Percentiles rank a stretch among this genome's conserved stretches.
phyloP scores from a whole-genome alignment of 1,284 basidiomycete species.

The Cutaneotrichosporon curvatum region DNA sequence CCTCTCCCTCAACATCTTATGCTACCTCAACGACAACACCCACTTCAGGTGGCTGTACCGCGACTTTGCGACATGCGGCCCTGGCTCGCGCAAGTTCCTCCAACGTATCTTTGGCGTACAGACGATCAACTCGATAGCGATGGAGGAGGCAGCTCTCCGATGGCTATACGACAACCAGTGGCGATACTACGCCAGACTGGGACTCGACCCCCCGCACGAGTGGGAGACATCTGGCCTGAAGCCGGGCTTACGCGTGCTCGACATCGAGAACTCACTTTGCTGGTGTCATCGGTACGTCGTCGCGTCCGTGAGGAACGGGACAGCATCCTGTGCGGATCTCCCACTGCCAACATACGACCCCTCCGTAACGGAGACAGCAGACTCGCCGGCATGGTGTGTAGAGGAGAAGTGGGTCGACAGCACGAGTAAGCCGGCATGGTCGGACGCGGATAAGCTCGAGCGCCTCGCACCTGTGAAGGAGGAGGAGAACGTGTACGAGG shows the following conservation, averaged over 20 bases:
- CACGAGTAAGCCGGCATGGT: conserved; percentile 9
- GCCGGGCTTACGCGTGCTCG: conserved; percentile 30
- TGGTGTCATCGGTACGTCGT: conserved; percentile 31
- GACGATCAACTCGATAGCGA: conserved; percentile 19
- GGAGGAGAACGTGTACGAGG: conserved; percentile 20
- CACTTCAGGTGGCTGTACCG: conserved; percentile 21
- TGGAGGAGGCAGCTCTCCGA: conserved; percentile 27
- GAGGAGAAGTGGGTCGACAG: conserved; percentile 13
- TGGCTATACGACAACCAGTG: conserved; percentile 34
- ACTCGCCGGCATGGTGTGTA: conserved; percentile 24
- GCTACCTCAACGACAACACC: conserved; percentile 20
- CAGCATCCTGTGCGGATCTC: conserved; percentile 10
- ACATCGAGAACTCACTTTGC: conserved; percentile 32
- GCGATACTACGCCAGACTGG: conserved; percentile 24
- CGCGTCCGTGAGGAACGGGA: conserved; percentile 8
- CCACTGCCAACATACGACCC: conserved; percentile 12
- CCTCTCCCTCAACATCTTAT: conserved; percentile 23
- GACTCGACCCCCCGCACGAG: conserved; percentile 26
- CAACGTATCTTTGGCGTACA: conserved; percentile 23
- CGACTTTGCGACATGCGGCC: conserved; percentile 30
- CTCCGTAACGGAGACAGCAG: conserved; percentile 2
- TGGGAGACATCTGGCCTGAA: conserved; percentile 15
- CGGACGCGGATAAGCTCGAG: too few species aligned
- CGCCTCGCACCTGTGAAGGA: conserved; percentile 18
- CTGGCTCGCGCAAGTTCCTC: conserved; percentile 21